These are phyloP conservation scores for Wickerhamomyces xylosicus DNA, from an alignment of 805 yeast genomes.

Conservation along the genomic window DNA sequence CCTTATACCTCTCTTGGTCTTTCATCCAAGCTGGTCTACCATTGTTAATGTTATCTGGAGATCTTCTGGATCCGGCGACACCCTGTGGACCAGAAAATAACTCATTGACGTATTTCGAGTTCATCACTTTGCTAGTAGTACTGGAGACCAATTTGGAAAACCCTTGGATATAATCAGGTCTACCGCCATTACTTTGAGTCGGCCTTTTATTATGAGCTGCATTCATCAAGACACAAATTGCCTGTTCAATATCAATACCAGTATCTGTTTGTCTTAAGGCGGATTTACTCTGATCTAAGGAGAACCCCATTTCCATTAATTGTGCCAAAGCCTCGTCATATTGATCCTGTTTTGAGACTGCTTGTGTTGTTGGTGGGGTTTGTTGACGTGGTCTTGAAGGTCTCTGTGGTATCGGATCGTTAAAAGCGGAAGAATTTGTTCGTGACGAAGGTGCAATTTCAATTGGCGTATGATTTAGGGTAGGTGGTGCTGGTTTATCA, in stretches of 20 bases:
- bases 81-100: constrained; percentile 11
- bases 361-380: constrained; percentile 3
- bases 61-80: constrained; percentile 16
- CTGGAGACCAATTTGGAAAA: constrained; percentile 14
- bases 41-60: constrained; percentile 17
- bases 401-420: not conserved
- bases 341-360: constrained; percentile 10
- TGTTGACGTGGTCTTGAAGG: constrained; percentile 1
- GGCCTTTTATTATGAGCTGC: constrained; percentile 36
- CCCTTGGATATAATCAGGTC: constrained; percentile 13
- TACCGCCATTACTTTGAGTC: not conserved
- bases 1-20: constrained; percentile 37
- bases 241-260: constrained; percentile 51
- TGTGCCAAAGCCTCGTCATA: constrained; percentile 52
- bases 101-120: constrained; percentile 11
- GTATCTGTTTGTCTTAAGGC: constrained; percentile 43
- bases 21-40: constrained; percentile 70
- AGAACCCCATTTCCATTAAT: constrained; percentile 72
- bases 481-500: constrained; percentile 14
- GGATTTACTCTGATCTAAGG: constrained; percentile 43
- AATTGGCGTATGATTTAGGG: constrained; percentile 2
- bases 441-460: not conserved
- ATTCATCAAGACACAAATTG: constrained; percentile 57
- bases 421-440: no score
- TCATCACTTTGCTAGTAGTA: constrained; percentile 6